Percentiles rank a stretch among this genome's conserved stretches.
These are phyloP conservation scores for Candida ipomoeae DNA, from an alignment of 805 yeast genomes.

Conservation along the genomic window DNA sequence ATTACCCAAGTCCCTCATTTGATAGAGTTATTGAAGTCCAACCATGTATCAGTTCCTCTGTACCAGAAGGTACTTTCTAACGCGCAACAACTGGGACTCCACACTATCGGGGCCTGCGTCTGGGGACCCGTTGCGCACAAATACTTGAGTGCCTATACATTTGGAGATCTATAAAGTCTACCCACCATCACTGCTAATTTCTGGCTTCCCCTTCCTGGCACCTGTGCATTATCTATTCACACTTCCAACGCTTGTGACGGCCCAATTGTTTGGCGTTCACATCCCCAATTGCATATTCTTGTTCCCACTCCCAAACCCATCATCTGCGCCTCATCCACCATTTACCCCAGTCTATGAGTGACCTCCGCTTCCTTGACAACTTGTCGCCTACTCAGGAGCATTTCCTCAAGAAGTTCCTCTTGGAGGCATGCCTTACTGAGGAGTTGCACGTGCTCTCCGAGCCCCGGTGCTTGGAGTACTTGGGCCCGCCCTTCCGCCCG, in stretches of 20 bases:
- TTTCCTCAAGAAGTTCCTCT: constrained; percentile 76
- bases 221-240: not conserved
- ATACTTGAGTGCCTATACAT: not conserved
- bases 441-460: constrained; percentile 63
- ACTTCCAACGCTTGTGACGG: not conserved
- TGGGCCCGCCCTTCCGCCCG: constrained; percentile 73
- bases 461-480: constrained; percentile 56
- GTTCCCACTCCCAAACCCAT: not conserved
- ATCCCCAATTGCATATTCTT: not conserved
- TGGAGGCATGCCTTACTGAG: constrained; percentile 53
- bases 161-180: not conserved
- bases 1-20: too few species aligned
- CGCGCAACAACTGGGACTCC: too few species aligned
- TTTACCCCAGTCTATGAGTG: not conserved
- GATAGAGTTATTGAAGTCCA: too few species aligned
- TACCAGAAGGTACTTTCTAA: too few species aligned
- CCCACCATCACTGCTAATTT: not conserved
- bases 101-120: not conserved
- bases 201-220: not conserved
- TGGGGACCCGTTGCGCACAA: constrained; percentile 1
- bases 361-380: constrained; percentile 7
- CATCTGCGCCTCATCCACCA: not conserved
- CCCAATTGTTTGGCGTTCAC: not conserved
- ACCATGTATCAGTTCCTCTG: too few species aligned
- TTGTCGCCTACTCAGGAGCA: constrained; percentile 74